Evolutionary conservation across 2,329 filamentous ascomycete species (phyloP).

Genomic region (Ustilaginoidea virens): DNA sequence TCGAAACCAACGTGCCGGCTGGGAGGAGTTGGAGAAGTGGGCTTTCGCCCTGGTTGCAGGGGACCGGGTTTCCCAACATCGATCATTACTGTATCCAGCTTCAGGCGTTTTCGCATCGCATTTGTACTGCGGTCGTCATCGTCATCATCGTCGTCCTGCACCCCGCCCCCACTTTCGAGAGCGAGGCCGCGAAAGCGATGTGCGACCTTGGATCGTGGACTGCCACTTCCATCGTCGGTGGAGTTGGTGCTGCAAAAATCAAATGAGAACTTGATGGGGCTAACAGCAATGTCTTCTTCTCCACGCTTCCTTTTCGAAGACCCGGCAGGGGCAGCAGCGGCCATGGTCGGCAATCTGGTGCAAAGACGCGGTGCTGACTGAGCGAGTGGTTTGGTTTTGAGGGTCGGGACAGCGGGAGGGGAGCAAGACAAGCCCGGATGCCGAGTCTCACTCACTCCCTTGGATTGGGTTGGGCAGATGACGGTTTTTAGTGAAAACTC

Average conservation of each 20-base stretch:
- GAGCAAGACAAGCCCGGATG: too few relatives aligned
- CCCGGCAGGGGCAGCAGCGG: constrained; percentile 7
- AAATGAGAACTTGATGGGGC: constrained; percentile 31
- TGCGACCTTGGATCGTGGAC: constrained; percentile 36
- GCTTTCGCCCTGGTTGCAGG: background rate
- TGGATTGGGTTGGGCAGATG: too few relatives aligned
- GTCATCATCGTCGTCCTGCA: constrained; percentile 13
- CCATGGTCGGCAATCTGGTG: too few relatives aligned
- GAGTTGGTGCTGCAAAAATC: constrained; percentile 16
- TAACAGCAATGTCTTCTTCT: constrained; percentile 15
- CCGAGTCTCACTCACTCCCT: too few relatives aligned
- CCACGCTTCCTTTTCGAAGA: constrained; percentile 33
- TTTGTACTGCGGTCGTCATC: constrained; percentile 10
- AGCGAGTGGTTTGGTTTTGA: too few relatives aligned
- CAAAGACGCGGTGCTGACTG: too few relatives aligned
- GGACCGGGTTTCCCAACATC: constrained; percentile 2
- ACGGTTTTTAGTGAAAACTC: too few relatives aligned
- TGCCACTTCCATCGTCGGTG: constrained; percentile 31
- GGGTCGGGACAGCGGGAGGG: too few relatives aligned
- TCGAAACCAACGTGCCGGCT: background rate
- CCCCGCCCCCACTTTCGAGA: constrained; percentile 32
- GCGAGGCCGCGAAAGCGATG: constrained; percentile 36
- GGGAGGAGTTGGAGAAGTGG: background rate
- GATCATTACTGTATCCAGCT: constrained; percentile 3
- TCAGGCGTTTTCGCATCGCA: constrained; percentile 5